Conservation (phyloP, 176 grass and related monocot genomes). For the Cenchrus fungigraminus region DNA sequence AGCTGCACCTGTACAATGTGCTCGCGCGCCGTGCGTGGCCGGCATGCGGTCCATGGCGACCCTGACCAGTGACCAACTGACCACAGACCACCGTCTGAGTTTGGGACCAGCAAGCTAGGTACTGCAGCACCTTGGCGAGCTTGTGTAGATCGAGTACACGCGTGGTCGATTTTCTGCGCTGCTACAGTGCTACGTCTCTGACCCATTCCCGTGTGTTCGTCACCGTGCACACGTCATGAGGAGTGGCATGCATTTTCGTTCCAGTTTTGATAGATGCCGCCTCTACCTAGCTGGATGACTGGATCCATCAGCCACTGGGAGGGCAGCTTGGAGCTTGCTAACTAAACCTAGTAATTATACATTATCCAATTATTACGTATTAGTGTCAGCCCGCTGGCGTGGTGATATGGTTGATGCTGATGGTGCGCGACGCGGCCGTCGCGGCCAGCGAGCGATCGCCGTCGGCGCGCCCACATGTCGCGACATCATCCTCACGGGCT, state of each 20-base stretch:
- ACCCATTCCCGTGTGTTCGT: constrained; percentile 11
- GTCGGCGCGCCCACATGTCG: too few relatives aligned
- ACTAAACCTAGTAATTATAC: too few relatives aligned
- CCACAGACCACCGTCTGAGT: neutral
- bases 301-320: too few relatives aligned
- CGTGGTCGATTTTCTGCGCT: neutral
- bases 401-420: too few relatives aligned
- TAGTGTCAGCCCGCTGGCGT: too few relatives aligned
- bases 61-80: neutral
- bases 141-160: neutral
- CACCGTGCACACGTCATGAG: constrained; percentile 9
- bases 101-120: neutral
- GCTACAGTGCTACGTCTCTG: constrained; percentile 6
- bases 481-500: too few relatives aligned
- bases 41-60: neutral
- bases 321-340: too few relatives aligned
- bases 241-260: neutral
- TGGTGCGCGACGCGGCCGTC: too few relatives aligned
- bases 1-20: constrained; percentile 3
- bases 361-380: too few relatives aligned
- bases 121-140: neutral
- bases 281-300: too few relatives aligned
- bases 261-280: too few relatives aligned
- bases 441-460: too few relatives aligned
- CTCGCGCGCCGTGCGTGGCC: neutral